These are phyloP conservation scores for Colletotrichum sp. DNA, from an alignment of 2,329 filamentous ascomycete species.

Conservation along the genomic window DNA sequence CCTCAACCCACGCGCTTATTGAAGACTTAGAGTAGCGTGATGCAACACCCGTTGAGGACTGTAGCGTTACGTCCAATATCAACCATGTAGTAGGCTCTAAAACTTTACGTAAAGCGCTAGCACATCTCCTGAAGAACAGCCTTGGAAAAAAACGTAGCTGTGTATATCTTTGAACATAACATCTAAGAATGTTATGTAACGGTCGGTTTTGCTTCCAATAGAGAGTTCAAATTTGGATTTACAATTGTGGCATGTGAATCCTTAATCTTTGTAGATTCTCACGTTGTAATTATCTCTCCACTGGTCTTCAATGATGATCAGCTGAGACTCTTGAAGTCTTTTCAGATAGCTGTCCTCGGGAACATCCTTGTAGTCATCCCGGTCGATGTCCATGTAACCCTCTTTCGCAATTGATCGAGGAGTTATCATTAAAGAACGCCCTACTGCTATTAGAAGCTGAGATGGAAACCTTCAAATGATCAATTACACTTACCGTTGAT, in stretches of 20 bases:
- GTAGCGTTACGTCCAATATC: background rate
- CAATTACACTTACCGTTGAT: slow-evolving; percentile 31
- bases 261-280: background rate
- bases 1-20: background rate
- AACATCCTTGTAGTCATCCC: slow-evolving; percentile 37
- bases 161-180: background rate
- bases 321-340: slow-evolving; percentile 39
- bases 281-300: slow-evolving; percentile 28
- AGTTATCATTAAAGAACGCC: slow-evolving; percentile 44
- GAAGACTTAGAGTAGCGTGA: background rate
- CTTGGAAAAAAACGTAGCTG: background rate
- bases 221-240: background rate
- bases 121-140: background rate
- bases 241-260: background rate
- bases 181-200: background rate
- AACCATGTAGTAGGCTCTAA: background rate
- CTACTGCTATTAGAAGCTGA: slow-evolving; percentile 25
- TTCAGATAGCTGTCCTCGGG: slow-evolving; percentile 41
- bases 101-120: background rate
- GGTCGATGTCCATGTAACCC: slow-evolving; percentile 43
- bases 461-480: background rate
- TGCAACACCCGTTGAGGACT: background rate
- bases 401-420: slow-evolving; percentile 40
- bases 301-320: slow-evolving; percentile 45
- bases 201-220: background rate